Conservation (phyloP, 73 alveolate genomes). For the Uronychia setigera region DNA sequence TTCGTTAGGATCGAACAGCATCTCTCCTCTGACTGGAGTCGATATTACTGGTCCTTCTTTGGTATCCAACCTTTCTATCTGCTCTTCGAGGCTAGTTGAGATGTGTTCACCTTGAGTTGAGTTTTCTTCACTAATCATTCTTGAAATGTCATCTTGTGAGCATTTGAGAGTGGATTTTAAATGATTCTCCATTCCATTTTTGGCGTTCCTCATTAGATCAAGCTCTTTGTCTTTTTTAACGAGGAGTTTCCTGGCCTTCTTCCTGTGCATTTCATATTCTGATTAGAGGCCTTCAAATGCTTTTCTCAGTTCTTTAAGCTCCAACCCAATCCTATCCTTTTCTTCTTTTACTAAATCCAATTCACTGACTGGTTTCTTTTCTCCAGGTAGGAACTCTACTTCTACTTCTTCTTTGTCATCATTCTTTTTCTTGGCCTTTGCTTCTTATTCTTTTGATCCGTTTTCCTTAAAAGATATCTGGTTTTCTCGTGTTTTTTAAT, state of each 20-base stretch:
- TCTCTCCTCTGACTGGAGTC: neutral
- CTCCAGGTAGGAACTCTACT: constrained; percentile 18
- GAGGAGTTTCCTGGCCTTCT: constrained; percentile 42
- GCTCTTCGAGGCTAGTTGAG: neutral
- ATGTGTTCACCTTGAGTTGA: no score
- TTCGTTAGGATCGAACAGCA: neutral
- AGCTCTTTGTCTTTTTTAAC: constrained; percentile 37
- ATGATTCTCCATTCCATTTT: constrained; percentile 11
- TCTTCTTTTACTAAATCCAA: constrained; percentile 4
- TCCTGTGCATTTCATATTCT: neutral
- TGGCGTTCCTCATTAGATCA: constrained; percentile 7
- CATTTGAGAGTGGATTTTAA: constrained; percentile 18
- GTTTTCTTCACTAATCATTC: no score
- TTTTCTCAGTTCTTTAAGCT: neutral
- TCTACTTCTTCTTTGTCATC: neutral
- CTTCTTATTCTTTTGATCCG: constrained; percentile 3
- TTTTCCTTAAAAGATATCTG: neutral
- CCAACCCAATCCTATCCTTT: neutral
- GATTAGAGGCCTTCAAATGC: constrained; percentile 9
- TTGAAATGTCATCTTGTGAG: no score
- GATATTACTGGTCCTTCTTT: neutral
- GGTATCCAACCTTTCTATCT: neutral
- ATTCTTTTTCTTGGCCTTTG: neutral
- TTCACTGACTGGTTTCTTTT: neutral
- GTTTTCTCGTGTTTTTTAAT: neutral